Evolutionary conservation across 345 rosid species (phyloP), one percentile per base, ranked within the genome.

Genomic region (Triadica sebifera): DNA sequence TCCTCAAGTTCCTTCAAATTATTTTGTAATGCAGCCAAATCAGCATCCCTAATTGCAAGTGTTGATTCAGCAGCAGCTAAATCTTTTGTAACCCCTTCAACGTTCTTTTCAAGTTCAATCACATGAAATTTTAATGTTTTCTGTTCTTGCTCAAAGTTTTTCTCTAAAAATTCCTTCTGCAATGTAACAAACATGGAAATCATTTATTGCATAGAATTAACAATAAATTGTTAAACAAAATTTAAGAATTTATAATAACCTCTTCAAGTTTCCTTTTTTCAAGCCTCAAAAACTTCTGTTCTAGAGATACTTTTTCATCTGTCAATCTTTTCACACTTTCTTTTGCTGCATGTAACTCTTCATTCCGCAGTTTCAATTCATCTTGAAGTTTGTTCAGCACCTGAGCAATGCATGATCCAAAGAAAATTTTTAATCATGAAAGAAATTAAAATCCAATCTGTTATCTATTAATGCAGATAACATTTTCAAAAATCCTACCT

Each of bases 1-100:
- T 95, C 99, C 76, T 93, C 98, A 43, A 95, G 81, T 71, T 95
- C 99, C 81, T 90, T 93, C 81, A 91, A 78, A 70, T 83, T 90
- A 81, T 80, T 90, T 75, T 95, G 90, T 78, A 89, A 65, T 66
- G 86, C 62, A 73, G 79, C 75, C 69, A 91, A 82, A 62, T 93
- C 91, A 38, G 86, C 73, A 69, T 84, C 84, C 83, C 82, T 87
- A 43, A 64, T 73, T 74, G 83, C 85, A 74, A 89, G 85, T 55
- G 84, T 83, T 57, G 93, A 85, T 81, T 90, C 81, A 52, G 85
- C 81, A 52, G 38, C 71, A 81, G 82, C 82, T 70, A 92, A 84
- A 34, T 92, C 88, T 77, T 81, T 85, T 67, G 79, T 79, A 47
- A 84, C 81, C 69, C 66, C 79, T 77, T 83, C 91, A 61, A 95